phyloP scores from a whole-genome alignment of 495 filamentous ascomycete genomes.

The Penicillium roqueforti region DNA sequence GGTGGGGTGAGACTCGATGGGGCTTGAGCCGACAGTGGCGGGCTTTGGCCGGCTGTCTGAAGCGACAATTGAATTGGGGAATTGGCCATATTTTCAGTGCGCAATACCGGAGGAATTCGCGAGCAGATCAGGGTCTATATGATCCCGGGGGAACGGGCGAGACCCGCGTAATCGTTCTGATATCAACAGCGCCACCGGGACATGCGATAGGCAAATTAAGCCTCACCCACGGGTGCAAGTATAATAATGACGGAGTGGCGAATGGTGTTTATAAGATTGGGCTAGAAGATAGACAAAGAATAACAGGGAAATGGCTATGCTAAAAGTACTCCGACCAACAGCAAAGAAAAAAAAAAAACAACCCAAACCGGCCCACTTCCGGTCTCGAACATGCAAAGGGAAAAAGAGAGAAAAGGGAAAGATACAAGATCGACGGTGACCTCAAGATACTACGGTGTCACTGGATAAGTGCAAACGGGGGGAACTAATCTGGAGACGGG shows the following conservation, averaged over 20 bases:
- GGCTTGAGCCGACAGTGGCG: background rate
- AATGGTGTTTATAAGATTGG: background rate
- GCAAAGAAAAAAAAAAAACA: slow-evolving; percentile 6
- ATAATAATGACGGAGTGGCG: slow-evolving; percentile 20
- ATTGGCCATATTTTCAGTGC: slow-evolving; percentile 1
- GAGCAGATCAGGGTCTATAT: slow-evolving; percentile 1
- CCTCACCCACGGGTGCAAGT: slow-evolving; percentile 16
- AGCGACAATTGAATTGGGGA: slow-evolving; percentile 31
- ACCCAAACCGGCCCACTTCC: background rate
- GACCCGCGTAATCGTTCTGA: slow-evolving; percentile 3
- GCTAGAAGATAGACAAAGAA: background rate
- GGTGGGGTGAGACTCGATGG: slow-evolving; percentile 34
- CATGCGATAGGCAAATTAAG: slow-evolving; percentile 6
- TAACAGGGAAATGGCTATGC: background rate
- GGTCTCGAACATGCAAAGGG: slow-evolving; percentile 4
- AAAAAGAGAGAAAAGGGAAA: background rate
- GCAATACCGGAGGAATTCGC: background rate
- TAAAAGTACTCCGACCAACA: background rate
- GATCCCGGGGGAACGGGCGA: background rate
- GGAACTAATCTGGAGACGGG: background rate
- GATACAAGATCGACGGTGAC: background rate
- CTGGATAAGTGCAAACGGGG: background rate
- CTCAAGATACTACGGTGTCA: slow-evolving; percentile 7
- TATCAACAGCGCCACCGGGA: slow-evolving; percentile 18
- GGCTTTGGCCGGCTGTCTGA: slow-evolving; percentile 12